These are phyloP conservation scores for Huntiella abstrusa DNA, from an alignment of 2,329 filamentous ascomycete species.

Conservation along the genomic window DNA sequence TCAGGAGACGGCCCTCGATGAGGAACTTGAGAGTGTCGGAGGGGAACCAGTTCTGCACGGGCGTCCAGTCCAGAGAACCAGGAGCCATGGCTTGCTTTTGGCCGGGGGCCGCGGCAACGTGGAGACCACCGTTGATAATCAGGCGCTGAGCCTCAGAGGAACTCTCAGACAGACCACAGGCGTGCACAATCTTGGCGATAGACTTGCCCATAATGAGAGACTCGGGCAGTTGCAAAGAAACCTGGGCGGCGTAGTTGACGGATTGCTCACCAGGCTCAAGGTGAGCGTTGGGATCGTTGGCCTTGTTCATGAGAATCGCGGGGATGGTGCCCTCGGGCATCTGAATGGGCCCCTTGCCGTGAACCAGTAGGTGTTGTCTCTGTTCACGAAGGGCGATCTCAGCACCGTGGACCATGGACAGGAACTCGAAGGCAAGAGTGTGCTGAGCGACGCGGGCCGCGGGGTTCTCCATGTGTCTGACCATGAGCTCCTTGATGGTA, in stretches of 20 bases:
- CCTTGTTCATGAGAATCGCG: conserved; percentile 6
- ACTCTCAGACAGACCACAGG: conserved; percentile 38
- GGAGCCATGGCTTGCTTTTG: conserved; percentile 22
- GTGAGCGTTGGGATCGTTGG: conserved; percentile 6
- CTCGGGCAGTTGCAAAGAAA: conserved; percentile 39
- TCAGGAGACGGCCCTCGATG: conserved; percentile 37
- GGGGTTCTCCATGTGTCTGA: conserved; percentile 46
- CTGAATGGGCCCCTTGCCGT: conserved; percentile 18
- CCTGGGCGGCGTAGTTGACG: conserved; percentile 28
- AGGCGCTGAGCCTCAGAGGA: conserved; percentile 39
- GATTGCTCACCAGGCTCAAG: conserved; percentile 14
- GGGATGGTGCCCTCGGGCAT: conserved; percentile 9
- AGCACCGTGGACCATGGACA: conserved; percentile 59
- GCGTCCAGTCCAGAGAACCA: conserved; percentile 39
- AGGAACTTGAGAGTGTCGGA: conserved; percentile 40
- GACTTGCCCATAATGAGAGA: conserved; percentile 34
- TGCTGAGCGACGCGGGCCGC: conserved; percentile 66
- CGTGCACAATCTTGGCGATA: conserved; percentile 39
- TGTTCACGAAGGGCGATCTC: conserved; percentile 44
- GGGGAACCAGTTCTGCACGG: conserved; percentile 39
- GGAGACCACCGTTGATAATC: conserved; percentile 34
- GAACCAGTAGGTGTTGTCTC: conserved; percentile 31
- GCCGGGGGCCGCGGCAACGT: conserved; percentile 36
- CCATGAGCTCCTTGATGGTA: conserved; percentile 50
- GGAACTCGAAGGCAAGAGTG: conserved; percentile 60